phyloP scores from a whole-genome alignment of 208 protist genomes.

The Crithidia acanthocephali region DNA sequence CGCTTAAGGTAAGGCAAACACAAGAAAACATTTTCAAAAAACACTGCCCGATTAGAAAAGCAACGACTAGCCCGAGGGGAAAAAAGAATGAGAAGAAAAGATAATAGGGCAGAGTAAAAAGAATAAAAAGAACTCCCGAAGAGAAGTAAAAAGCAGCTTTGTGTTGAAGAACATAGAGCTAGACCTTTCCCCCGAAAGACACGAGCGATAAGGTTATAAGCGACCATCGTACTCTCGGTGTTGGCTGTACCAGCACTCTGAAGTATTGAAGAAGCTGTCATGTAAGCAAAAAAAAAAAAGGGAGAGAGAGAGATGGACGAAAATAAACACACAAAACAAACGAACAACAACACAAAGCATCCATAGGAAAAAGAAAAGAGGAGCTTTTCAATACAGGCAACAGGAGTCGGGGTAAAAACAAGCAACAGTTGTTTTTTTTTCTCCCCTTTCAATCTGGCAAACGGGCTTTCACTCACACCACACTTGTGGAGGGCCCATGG shows the following conservation, averaged over 20 bases:
- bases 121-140: constrained; percentile 1
- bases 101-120: constrained; percentile 15
- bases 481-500: neutral
- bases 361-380: constrained; percentile 16
- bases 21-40: neutral
- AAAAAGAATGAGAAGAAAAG: neutral
- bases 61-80: neutral
- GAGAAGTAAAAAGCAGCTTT: too few species aligned
- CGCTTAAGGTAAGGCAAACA: neutral
- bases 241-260: constrained; percentile 12
- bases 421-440: too few species aligned
- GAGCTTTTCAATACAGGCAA: too few species aligned
- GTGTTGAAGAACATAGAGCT: too few species aligned
- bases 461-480: neutral
- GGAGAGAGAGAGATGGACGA: neutral
- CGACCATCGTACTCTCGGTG: neutral
- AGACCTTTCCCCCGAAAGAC: neutral
- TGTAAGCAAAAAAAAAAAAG: constrained; percentile 7
- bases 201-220: neutral
- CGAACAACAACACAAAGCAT: neutral
- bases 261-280: constrained; percentile 2
- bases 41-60: too few species aligned
- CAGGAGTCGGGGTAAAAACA: too few species aligned
- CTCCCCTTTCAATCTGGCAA: neutral
- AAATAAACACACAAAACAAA: neutral